phyloP scores from a whole-genome alignment of 2,329 filamentous ascomycete species.

The Xylariaceae sp. region DNA sequence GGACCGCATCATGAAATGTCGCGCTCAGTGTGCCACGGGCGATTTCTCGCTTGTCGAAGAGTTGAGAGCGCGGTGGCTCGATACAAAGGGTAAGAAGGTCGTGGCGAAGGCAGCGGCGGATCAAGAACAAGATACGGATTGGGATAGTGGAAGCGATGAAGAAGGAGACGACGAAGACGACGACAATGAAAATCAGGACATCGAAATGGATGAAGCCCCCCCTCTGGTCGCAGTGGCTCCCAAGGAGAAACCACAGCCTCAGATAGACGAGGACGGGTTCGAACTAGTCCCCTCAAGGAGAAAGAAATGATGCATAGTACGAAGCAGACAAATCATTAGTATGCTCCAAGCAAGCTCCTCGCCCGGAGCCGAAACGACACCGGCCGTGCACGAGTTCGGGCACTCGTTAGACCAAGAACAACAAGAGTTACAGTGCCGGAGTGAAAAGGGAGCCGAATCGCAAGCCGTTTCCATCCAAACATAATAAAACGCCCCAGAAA shows the following conservation, averaged over 20 bases:
- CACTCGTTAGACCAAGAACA: neutral
- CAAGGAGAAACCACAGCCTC: constrained; percentile 61
- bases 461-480: constrained; percentile 13
- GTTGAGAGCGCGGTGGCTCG: constrained; percentile 59
- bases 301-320: constrained; percentile 42
- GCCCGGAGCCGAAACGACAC: neutral
- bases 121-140: constrained; percentile 37
- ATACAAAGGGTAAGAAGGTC: constrained; percentile 54
- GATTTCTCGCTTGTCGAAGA: constrained; percentile 59
- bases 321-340: constrained; percentile 5
- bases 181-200: constrained; percentile 50
- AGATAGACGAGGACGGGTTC: constrained; percentile 78
- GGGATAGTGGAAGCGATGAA: constrained; percentile 53
- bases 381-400: neutral
- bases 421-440: constrained; percentile 25
- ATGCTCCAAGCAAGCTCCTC: neutral
- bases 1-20: constrained; percentile 62
- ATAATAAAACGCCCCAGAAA: constrained; percentile 12
- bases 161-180: constrained; percentile 56
- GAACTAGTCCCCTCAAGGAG: constrained; percentile 66
- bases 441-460: constrained; percentile 3
- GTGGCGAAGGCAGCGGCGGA: constrained; percentile 31
- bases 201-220: constrained; percentile 66
- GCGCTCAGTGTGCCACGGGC: constrained; percentile 58
- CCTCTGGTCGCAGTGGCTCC: constrained; percentile 45